Conservation (phyloP, 306 rosid genomes). For the Rosa lucieae region DNA sequence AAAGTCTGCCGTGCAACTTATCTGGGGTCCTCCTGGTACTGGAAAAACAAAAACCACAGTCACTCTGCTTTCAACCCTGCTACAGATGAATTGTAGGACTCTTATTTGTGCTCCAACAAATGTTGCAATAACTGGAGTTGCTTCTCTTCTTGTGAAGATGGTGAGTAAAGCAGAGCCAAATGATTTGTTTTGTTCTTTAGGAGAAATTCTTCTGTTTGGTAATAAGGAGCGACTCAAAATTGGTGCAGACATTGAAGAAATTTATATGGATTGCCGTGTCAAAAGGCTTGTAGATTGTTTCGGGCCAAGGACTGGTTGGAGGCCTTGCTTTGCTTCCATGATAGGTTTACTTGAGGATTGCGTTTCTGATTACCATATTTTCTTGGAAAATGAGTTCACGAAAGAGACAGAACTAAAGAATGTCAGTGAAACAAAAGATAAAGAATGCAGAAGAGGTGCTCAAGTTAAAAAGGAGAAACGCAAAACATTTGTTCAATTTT, state of each 20-base stretch:
- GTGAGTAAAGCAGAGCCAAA: conserved; percentile 36
- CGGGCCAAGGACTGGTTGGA: conserved; percentile 53
- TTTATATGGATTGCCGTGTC: conserved; percentile 64
- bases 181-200: conserved; percentile 39
- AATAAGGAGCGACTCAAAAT: conserved; percentile 59
- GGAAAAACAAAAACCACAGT: conserved; percentile 71
- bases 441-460: conserved; percentile 17
- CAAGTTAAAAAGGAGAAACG: conserved; percentile 17
- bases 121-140: conserved; percentile 66
- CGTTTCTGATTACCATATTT: conserved; percentile 55
- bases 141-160: conserved; percentile 50
- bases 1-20: conserved; percentile 48
- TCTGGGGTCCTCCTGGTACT: conserved; percentile 91
- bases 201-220: conserved; percentile 70
- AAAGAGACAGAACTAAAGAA: conserved; percentile 17
- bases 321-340: conserved; percentile 50
- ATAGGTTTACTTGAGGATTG: conserved; percentile 58
- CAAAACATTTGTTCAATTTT: conserved; percentile 56
- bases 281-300: conserved; percentile 43
- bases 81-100: conserved; percentile 47
- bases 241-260: conserved; percentile 47
- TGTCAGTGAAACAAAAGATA: conserved; percentile 1
- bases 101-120: conserved; percentile 82
- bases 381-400: conserved; percentile 43
- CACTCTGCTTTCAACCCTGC: conserved; percentile 43